Base-by-base conservation (phyloP, 2,329 filamentous ascomycete genomes). In the Fusarium solani-melongenae region DNA sequence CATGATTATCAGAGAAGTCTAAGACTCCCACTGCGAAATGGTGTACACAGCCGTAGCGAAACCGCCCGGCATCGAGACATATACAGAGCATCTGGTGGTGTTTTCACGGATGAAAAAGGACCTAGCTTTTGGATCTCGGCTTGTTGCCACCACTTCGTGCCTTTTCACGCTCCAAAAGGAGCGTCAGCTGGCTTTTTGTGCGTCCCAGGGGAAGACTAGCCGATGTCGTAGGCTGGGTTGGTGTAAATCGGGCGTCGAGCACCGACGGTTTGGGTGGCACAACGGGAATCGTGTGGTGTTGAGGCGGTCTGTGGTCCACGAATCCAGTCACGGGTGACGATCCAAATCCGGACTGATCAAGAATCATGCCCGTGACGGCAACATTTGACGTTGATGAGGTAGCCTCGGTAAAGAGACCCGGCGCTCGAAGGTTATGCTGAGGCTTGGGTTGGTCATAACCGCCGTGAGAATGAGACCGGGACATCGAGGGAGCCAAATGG, bases 181-280 rank as follows among this genome's bases (percentile, higher is more conserved):
- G 81, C 11, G 87, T 88, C 31, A 92, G 82, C 77, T 91, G 89
- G 74, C 89, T 91, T 79, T 87, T 90, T n/a, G 89, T 88, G 66
- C 88, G 84, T n/a, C 84, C 88, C 57, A 91, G 81, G 5, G 86
- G 87, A 9, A 88, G 82, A 15, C 80, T 80, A 29, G 85, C 81
- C 15, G 83, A 81, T 12, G 83, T 79, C 49, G 83, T 87, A 6
- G 87, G 87, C 63, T 84, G 84, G 1, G 88, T 89, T 27, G 88
- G 88, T 6, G 83, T 84, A 64, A 89, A 85, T 24, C 82, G 77
- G 10, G 83, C 82, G 29, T 83, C 82, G 9, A 80, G 76, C 20
- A 82, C 71, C 14, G 79, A 81, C 4, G 77, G 71, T 9, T 73
- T 67, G 11, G 69, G 73, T 22, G 73, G 70, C 29, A 68, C 68